Base-by-base conservation (phyloP, 2,329 filamentous ascomycete species). In the Colletotrichum neosansevieriae region DNA sequence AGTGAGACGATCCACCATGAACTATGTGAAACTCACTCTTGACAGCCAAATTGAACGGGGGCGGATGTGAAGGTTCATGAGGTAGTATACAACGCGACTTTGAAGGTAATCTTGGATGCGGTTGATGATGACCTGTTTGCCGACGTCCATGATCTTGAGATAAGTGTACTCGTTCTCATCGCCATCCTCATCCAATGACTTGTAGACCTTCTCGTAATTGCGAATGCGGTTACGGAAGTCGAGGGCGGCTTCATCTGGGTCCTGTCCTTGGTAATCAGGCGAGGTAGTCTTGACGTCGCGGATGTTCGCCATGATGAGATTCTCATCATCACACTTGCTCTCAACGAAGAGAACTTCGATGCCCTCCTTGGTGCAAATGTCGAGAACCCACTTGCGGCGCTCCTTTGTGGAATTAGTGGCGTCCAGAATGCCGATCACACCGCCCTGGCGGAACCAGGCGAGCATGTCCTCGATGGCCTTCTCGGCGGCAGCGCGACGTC, bases 11-110 rank as follows among this genome's bases (percentile, higher is more conserved):
- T 13, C 3, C 2, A 13, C 11, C 2, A 32, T 11, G 4, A 3
- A 1, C 12, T 34, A n/a, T 50, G 19, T 32, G 45, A 34, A 38
- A 86, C 90, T 80, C 84, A 95, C 93, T 71, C 96, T 87, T 73
- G 96, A 98, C 58, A 99, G 83, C 96, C 96, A 99, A 72, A 99
- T 97, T 4, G 94, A 97, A 64, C 96, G 89, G 17, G 95, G 95
- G 72, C 95, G 95, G 79, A 99, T 99, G 81, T 99, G 96, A 44
- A 99, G 86, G 78, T 98, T 99, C 91, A 98, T 98, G 67, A 98
- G 89, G 78, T 98, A 99, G 81, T 99, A 99, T 51, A 99, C 95
- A 50, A 99, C 91, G 66, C 96, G 91, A 79, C 94, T 97, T 79
- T 98, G 96, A 32, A 99, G 86, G 77, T 99, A 99, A 80, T 99